phyloP scores from a whole-genome alignment of 768 basidiomycete genomes.

The Russula griseocarnosa region DNA sequence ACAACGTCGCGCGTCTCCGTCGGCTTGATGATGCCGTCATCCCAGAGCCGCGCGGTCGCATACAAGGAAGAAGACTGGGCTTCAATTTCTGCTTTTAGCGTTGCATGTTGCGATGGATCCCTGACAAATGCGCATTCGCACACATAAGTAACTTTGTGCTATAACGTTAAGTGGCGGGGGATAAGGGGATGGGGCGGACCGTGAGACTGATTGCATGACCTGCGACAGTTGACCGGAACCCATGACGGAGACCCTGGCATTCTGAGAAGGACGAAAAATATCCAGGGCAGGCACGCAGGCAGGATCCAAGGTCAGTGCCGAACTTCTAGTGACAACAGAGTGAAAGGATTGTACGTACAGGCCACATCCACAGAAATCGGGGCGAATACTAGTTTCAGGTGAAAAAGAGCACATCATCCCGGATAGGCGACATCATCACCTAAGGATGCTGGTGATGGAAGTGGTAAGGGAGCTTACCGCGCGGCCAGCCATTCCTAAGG shows the following conservation, averaged over 20 bases:
- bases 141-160: not conserved
- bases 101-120: slow-evolving; percentile 73
- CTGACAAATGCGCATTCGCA: slow-evolving; percentile 37
- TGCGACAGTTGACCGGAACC: slow-evolving; percentile 89
- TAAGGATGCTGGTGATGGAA: not conserved
- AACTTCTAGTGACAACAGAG: slow-evolving; percentile 13
- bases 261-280: slow-evolving; percentile 41
- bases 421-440: slow-evolving; percentile 10
- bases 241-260: slow-evolving; percentile 94
- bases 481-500: slow-evolving; percentile 82
- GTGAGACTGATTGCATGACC: slow-evolving; percentile 88
- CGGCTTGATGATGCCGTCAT: slow-evolving; percentile 87
- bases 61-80: slow-evolving; percentile 82
- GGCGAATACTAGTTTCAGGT: slow-evolving; percentile 68
- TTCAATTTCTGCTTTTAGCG: slow-evolving; percentile 80
- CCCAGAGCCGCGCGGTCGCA: slow-evolving; percentile 91
- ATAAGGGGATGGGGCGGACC: slow-evolving; percentile 42
- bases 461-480: slow-evolving; percentile 54
- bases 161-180: not conserved
- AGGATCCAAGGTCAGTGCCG: not conserved
- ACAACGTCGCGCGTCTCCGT: slow-evolving; percentile 85
- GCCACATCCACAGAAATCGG: slow-evolving; percentile 98
- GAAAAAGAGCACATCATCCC: slow-evolving; percentile 1
- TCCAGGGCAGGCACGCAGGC: not conserved
- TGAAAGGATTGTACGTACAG: slow-evolving; percentile 47